phyloP scores from a whole-genome alignment of 139 green algal genomes.

The Chlamydomonas incerta region DNA sequence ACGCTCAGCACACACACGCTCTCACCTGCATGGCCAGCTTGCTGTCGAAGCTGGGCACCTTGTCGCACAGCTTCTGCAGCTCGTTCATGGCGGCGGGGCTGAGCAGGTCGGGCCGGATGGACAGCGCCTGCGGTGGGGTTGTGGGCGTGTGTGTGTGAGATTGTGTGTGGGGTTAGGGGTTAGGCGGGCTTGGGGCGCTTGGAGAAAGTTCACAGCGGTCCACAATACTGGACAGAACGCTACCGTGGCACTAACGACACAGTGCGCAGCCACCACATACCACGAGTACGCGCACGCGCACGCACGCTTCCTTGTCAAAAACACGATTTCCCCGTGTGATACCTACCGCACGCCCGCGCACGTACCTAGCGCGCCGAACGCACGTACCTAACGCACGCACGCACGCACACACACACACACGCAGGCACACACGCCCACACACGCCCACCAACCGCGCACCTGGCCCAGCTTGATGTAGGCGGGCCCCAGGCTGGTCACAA shows the following conservation, averaged over 20 bases:
- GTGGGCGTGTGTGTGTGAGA: not conserved
- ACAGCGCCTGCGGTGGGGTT: conserved; percentile 90
- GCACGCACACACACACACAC: not conserved
- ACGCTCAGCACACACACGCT: not conserved
- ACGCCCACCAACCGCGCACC: conserved; percentile 19
- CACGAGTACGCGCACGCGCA: too few relatives aligned
- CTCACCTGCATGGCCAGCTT: conserved; percentile 63
- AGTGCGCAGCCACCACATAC: too few relatives aligned
- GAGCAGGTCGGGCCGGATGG: conserved; percentile 97
- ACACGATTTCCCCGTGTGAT: too few relatives aligned
- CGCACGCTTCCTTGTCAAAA: too few relatives aligned
- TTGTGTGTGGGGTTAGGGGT: too few relatives aligned
- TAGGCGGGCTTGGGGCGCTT: too few relatives aligned
- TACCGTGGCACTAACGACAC: too few relatives aligned
- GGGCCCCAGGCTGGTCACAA: conserved; percentile 93
- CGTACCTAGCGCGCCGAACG: too few relatives aligned
- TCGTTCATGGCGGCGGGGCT: conserved; percentile 96
- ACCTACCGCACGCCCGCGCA: too few relatives aligned
- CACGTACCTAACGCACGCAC: not conserved
- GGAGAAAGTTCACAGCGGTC: too few relatives aligned
- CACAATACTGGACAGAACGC: too few relatives aligned
- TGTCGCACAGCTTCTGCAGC: conserved; percentile 99
- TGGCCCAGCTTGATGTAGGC: conserved; percentile 99
- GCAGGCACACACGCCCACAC: not conserved
- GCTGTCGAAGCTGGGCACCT: conserved; percentile 92